Percentiles rank a stretch among this genome's conserved stretches.
These are phyloP conservation scores for Solanum corneliomulleri DNA, from an alignment of 257 asterid genomes.

Conservation along the genomic window DNA sequence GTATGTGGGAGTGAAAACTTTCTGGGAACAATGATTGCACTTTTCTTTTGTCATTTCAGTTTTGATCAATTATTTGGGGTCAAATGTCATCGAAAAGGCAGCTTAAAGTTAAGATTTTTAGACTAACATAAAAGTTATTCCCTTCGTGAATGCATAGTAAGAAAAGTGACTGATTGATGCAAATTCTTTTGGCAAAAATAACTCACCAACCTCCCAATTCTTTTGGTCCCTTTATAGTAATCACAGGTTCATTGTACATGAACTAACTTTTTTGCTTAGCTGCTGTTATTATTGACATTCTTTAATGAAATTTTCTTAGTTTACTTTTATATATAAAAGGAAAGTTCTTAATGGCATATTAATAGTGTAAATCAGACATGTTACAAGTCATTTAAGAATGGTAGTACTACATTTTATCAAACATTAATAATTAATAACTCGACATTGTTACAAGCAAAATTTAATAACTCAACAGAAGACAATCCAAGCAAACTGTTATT, in stretches of 20 bases:
- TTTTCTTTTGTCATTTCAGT: not conserved
- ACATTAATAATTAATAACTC: not conserved
- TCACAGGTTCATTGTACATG: not conserved
- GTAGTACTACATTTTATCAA: not conserved
- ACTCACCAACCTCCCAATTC: not conserved
- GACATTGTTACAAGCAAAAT: conserved; percentile 3
- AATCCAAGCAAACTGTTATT: conserved; percentile 1
- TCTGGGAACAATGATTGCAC: not conserved
- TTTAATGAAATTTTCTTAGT: not conserved
- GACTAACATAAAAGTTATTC: not conserved
- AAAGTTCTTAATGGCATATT: not conserved
- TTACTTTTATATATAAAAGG: not conserved
- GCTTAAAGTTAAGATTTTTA: not conserved
- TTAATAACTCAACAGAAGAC: conserved; percentile 1
- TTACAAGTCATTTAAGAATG: not conserved
- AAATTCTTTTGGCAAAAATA: not conserved
- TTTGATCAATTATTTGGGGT: not conserved
- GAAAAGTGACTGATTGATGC: not conserved
- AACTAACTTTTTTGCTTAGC: not conserved
- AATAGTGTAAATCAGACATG: not conserved
- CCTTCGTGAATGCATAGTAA: not conserved
- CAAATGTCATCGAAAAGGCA: not conserved
- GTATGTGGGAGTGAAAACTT: not conserved
- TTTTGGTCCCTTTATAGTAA: not conserved
- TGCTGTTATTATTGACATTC: not conserved